A percentile compares a stretch with the other conserved stretches of the same genome.
These are phyloP conservation scores for Xylaria sp. DNA, from an alignment of 2,329 filamentous ascomycete species.

Conservation along the genomic window DNA sequence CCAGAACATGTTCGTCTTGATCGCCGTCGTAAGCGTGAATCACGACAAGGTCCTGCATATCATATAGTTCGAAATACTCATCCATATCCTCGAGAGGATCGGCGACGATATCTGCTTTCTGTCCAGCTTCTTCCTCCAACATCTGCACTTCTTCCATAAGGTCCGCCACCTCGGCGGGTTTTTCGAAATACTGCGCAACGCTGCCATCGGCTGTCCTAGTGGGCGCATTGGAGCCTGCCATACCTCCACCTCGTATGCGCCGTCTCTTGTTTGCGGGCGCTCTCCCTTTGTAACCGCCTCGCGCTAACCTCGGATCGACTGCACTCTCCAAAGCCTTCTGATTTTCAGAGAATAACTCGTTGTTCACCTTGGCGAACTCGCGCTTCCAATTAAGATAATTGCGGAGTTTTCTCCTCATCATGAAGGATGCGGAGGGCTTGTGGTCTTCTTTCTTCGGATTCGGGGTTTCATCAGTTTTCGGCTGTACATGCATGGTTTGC, in stretches of 20 bases:
- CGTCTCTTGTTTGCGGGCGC: conserved; percentile 85
- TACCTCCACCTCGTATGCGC: conserved; percentile 79
- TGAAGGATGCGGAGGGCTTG: conserved; percentile 76
- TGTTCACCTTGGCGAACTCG: conserved; percentile 85
- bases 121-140: conserved; percentile 75
- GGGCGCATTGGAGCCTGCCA: conserved; percentile 58
- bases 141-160: conserved; percentile 83
- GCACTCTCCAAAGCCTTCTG: conserved; percentile 75
- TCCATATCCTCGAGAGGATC: conserved; percentile 92
- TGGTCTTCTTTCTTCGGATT: conserved; percentile 54
- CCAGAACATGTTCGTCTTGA: conserved; percentile 93
- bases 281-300: conserved; percentile 60
- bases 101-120: conserved; percentile 74
- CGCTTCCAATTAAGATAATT: conserved; percentile 91
- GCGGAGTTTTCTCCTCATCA: conserved; percentile 88
- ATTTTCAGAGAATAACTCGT: conserved; percentile 77
- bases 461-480: conserved; percentile 51
- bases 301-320: conserved; percentile 59
- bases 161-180: conserved; percentile 78
- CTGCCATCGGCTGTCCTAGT: conserved; percentile 75
- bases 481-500: conserved; percentile 82
- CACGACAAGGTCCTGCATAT: conserved; percentile 86
- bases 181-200: conserved; percentile 79
- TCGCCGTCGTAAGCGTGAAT: conserved; percentile 95
- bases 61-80: conserved; percentile 87